Percentiles rank a stretch among this genome's conserved stretches.
These are phyloP conservation scores for Leishmania tarentolae DNA, from an alignment of 208 protist genomes.

Conservation along the genomic window DNA sequence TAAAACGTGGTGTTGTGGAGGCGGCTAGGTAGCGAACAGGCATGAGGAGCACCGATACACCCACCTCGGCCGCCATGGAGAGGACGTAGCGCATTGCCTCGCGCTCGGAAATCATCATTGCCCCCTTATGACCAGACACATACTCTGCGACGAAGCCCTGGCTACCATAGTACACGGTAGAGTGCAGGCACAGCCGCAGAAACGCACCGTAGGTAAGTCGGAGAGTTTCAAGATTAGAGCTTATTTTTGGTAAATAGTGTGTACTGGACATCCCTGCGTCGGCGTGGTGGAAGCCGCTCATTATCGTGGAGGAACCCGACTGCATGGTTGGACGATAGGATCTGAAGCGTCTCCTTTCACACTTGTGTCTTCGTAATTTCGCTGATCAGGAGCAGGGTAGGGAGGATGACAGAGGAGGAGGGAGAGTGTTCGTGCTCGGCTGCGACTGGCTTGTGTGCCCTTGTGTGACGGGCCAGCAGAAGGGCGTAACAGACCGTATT, in stretches of 20 bases:
- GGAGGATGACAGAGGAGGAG: not conserved
- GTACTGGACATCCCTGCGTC: slow-evolving; percentile 21
- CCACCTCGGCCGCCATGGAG: slow-evolving; percentile 59
- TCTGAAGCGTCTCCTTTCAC: not conserved
- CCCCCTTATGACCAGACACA: slow-evolving; percentile 43
- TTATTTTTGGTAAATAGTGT: slow-evolving; percentile 51
- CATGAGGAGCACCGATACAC: slow-evolving; percentile 59
- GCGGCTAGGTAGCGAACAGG: slow-evolving; percentile 77
- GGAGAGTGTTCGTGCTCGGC: not conserved
- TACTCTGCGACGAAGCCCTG: slow-evolving; percentile 46
- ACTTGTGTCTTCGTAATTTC: not conserved
- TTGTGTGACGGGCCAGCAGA: not conserved
- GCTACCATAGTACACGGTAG: slow-evolving; percentile 61
- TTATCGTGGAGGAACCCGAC: slow-evolving; percentile 8
- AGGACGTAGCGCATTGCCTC: slow-evolving; percentile 56
- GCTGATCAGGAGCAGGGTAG: not conserved
- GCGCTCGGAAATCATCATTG: slow-evolving; percentile 22
- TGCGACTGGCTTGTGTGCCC: not conserved
- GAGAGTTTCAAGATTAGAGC: slow-evolving; percentile 51
- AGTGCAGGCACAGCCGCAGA: slow-evolving; percentile 66
- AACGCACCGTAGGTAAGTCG: slow-evolving; percentile 67
- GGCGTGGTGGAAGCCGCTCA: slow-evolving; percentile 16
- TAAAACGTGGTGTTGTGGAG: slow-evolving; percentile 73
- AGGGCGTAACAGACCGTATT: not conserved
- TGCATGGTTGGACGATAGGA: not conserved